phyloP scores from a whole-genome alignment of 331 rosid genomes.

The Spiraea crenata region DNA sequence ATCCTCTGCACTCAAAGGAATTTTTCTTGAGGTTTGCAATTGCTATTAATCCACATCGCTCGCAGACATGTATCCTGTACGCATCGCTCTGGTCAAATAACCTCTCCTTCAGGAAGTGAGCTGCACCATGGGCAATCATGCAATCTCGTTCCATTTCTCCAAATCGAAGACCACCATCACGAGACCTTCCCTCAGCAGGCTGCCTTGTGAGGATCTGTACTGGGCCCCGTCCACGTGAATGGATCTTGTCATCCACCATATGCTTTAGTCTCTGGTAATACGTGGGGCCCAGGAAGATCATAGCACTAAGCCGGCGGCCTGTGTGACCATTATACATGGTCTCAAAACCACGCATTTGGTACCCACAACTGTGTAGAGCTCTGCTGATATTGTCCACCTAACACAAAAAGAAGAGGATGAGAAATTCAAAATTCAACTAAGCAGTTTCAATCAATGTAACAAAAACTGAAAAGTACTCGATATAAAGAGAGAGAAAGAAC shows the following conservation, averaged over 20 bases:
- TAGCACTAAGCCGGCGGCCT: slow-evolving; percentile 77
- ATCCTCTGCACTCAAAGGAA: slow-evolving; percentile 93
- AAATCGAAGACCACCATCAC: slow-evolving; percentile 88
- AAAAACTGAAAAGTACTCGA: not conserved
- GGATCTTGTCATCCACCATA: slow-evolving; percentile 93
- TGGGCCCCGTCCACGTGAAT: slow-evolving; percentile 89
- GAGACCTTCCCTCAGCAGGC: slow-evolving; percentile 87
- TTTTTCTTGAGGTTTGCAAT: slow-evolving; percentile 95
- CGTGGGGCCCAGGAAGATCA: slow-evolving; percentile 98
- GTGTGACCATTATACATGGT: slow-evolving; percentile 99
- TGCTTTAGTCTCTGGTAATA: slow-evolving; percentile 85
- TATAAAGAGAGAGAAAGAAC: slow-evolving; percentile 2
- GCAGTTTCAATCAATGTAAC: not conserved
- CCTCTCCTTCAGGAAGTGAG: slow-evolving; percentile 94
- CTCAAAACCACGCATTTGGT: slow-evolving; percentile 99
- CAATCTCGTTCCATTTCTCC: slow-evolving; percentile 99
- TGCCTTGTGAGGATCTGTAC: slow-evolving; percentile 88
- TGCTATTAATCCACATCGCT: slow-evolving; percentile 91
- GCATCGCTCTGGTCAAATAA: slow-evolving; percentile 98
- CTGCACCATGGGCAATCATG: slow-evolving; percentile 99
- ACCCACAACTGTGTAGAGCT: slow-evolving; percentile 94
- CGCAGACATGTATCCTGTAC: slow-evolving; percentile 91
- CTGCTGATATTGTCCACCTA: slow-evolving; percentile 97
- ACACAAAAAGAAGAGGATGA: not conserved
- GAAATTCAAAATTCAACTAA: not conserved